Conservation (phyloP, 345 rosid genomes). For the Excoecaria agallocha region DNA sequence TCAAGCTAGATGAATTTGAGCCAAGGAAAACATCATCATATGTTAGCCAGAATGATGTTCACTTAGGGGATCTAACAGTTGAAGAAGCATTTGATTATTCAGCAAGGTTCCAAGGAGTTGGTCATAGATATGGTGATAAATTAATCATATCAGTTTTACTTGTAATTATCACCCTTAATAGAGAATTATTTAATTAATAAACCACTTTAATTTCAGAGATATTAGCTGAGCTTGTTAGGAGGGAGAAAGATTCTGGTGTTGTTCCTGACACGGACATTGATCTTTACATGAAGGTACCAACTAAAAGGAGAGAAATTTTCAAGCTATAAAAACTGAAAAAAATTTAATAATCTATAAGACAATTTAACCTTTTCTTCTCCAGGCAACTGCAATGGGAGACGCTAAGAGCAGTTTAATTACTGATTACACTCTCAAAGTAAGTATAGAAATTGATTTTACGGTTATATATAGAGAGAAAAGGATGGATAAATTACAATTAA, state of each 20-base stretch:
- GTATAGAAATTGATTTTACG: not conserved
- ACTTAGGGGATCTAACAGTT: slow-evolving; percentile 74
- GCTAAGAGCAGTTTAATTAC: slow-evolving; percentile 75
- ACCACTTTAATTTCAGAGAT: slow-evolving; percentile 42
- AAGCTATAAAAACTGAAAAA: not conserved
- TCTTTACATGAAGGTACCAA: slow-evolving; percentile 78
- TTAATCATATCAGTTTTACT: not conserved
- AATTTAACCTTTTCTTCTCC: not conserved
- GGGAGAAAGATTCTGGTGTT: slow-evolving; percentile 76
- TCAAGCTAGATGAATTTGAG: slow-evolving; percentile 59
- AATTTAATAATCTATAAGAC: not conserved
- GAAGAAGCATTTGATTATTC: slow-evolving; percentile 90
- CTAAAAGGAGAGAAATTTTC: not conserved
- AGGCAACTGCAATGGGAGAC: slow-evolving; percentile 70
- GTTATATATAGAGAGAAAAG: not conserved
- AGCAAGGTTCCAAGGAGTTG: slow-evolving; percentile 83
- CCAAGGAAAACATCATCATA: slow-evolving; percentile 82
- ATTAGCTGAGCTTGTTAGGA: slow-evolving; percentile 65
- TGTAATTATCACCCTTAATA: not conserved
- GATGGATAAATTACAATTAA: not conserved
- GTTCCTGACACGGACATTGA: slow-evolving; percentile 81
- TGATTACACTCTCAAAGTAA: slow-evolving; percentile 84
- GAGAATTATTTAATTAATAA: not conserved
- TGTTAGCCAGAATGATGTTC: slow-evolving; percentile 86
- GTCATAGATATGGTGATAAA: slow-evolving; percentile 64